A percentile compares a stretch with the other conserved stretches of the same genome.
These are phyloP conservation scores for Populus davidiana DNA, from an alignment of 345 rosid genomes.

Conservation along the genomic window DNA sequence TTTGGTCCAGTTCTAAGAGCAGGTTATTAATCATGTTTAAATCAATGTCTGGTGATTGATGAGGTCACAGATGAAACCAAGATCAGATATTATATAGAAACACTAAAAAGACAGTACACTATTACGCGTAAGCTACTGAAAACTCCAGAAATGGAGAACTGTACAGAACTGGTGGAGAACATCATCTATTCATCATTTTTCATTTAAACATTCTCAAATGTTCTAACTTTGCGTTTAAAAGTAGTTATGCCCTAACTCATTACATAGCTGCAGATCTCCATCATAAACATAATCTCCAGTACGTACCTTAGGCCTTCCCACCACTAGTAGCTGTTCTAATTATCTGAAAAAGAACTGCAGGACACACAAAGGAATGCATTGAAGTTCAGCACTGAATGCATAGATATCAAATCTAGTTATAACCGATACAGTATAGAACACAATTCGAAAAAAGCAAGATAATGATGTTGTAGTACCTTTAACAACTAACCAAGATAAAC, in stretches of 20 bases:
- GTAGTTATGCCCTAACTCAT: background rate
- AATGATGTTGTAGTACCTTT: background rate
- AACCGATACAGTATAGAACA: too few relatives aligned
- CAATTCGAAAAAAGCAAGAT: background rate
- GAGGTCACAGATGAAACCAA: background rate
- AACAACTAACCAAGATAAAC: background rate
- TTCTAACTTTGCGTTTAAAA: background rate
- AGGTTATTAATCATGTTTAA: background rate
- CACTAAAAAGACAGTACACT: background rate
- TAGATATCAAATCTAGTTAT: background rate
- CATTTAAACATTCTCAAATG: background rate
- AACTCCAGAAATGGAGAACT: background rate
- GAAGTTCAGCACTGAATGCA: background rate
- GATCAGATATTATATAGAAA: background rate
- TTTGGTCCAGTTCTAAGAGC: background rate
- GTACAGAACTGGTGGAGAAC: background rate
- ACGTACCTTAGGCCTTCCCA: background rate
- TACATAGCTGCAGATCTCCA: background rate
- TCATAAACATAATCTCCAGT: background rate
- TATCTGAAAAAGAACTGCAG: background rate
- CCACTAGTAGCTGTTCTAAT: background rate
- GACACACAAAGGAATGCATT: background rate
- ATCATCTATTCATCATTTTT: background rate
- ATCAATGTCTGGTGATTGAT: background rate
- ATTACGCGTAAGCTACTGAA: background rate